Conservation (phyloP, 768 basidiomycete species). For the Boletus huronensis region DNA sequence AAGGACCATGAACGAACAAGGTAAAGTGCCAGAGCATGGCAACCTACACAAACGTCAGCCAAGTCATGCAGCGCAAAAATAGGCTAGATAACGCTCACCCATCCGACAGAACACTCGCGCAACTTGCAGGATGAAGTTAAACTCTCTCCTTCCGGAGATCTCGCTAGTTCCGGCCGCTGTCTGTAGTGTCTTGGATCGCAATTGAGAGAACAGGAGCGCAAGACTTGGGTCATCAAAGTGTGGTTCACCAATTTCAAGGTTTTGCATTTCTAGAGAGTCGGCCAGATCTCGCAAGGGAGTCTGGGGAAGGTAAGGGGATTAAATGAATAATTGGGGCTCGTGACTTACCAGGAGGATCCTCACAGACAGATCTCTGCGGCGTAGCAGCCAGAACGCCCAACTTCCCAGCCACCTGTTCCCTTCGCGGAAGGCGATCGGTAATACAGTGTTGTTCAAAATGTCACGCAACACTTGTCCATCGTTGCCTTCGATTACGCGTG, state of each 20-base stretch:
- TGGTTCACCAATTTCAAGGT: slow-evolving; percentile 72
- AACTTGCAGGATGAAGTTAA: slow-evolving; percentile 94
- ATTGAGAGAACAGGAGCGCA: slow-evolving; percentile 83
- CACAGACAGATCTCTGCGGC: slow-evolving; percentile 84
- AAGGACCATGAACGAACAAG: slow-evolving; percentile 92
- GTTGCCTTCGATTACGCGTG: slow-evolving; percentile 79
- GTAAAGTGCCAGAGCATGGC: slow-evolving; percentile 87
- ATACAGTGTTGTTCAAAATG: slow-evolving; percentile 69
- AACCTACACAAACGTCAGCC: slow-evolving; percentile 51
- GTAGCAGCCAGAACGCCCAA: slow-evolving; percentile 97
- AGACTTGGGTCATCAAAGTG: slow-evolving; percentile 94
- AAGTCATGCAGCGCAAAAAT: not conserved
- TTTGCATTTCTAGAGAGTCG: slow-evolving; percentile 47
- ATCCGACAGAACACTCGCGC: slow-evolving; percentile 91
- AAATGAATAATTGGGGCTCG: not conserved
- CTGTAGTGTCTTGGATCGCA: slow-evolving; percentile 88
- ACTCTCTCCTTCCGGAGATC: slow-evolving; percentile 83
- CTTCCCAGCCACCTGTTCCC: slow-evolving; percentile 93
- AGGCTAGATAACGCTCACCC: slow-evolving; percentile 55
- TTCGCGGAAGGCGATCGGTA: slow-evolving; percentile 79
- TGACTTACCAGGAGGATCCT: slow-evolving; percentile 76
- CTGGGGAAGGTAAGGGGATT: slow-evolving; percentile 33
- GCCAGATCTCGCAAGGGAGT: slow-evolving; percentile 77
- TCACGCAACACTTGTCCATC: slow-evolving; percentile 72
- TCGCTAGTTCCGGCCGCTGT: slow-evolving; percentile 90